Percentiles rank a stretch among this genome's conserved stretches.
Evolutionary conservation across 2,329 filamentous ascomycete genomes (phyloP).

Genomic region (Penicillium sp.): DNA sequence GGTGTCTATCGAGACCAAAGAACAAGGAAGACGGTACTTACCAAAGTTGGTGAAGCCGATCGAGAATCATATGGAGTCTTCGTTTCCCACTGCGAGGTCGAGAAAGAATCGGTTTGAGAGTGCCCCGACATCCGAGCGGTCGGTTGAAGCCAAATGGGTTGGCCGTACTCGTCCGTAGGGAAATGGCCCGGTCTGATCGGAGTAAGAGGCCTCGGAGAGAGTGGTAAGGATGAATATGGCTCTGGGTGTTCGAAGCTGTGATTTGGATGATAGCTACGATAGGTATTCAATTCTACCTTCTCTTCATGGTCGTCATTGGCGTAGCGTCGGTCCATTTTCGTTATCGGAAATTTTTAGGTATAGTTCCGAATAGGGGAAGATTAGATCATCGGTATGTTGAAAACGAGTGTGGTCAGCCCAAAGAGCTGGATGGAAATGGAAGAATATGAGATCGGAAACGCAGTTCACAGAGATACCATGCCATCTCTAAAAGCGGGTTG

Average conservation of each 20-base stretch:
- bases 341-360: neutral
- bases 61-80: constrained; percentile 27
- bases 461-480: neutral
- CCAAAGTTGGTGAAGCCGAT: constrained; percentile 31
- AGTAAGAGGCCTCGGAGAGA: constrained; percentile 21
- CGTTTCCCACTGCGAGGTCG: constrained; percentile 21
- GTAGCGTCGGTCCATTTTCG: constrained; percentile 17
- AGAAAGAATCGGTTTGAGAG: constrained; percentile 22
- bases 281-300: constrained; percentile 26
- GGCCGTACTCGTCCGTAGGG: constrained; percentile 24
- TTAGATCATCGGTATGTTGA: constrained; percentile 12
- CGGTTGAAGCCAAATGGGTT: constrained; percentile 22
- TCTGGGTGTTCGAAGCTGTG: constrained; percentile 17
- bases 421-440: constrained; percentile 8
- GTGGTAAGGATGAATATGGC: constrained; percentile 14
- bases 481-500: neutral
- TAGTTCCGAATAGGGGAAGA: neutral
- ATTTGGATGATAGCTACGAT: constrained; percentile 15
- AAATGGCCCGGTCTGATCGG: constrained; percentile 24
- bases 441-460: neutral
- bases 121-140: constrained; percentile 19
- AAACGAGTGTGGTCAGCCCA: constrained; percentile 17
- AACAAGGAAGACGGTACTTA: constrained; percentile 17
- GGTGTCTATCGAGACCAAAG: neutral
- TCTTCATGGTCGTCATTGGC: constrained; percentile 26